A percentile compares a stretch with the other conserved stretches of the same genome.
Evolutionary conservation across 805 yeast species (phyloP).

Genomic region (Brettanomyces sp.): DNA sequence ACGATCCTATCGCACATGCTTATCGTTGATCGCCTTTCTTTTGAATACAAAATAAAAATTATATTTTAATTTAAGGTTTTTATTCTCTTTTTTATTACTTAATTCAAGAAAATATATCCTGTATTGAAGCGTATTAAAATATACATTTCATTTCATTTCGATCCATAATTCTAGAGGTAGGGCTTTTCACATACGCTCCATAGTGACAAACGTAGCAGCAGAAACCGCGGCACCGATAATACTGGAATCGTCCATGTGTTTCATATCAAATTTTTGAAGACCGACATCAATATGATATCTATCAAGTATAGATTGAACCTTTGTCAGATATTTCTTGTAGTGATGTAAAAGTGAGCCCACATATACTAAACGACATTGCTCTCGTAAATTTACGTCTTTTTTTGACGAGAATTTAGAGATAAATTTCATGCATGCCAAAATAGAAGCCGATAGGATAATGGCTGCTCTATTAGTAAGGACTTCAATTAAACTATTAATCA

Average conservation of each 20-base stretch:
- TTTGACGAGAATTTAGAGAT: conserved; percentile 1
- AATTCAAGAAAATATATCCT: background rate
- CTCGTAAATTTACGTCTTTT: background rate
- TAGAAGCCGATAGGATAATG: conserved; percentile 30
- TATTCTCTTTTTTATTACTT: no score
- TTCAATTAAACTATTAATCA: conserved; percentile 20
- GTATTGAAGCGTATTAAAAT: no score
- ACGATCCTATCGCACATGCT: no score
- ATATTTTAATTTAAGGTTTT: no score
- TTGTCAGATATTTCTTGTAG: conserved; percentile 7
- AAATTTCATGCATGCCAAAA: conserved; percentile 29
- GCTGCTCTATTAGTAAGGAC: conserved; percentile 37
- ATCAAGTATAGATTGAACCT: conserved; percentile 2
- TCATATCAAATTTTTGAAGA: conserved; percentile 28
- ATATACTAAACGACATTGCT: conserved; percentile 2
- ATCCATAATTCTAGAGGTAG: no score
- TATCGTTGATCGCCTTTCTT: no score
- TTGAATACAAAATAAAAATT: no score
- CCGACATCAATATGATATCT: conserved; percentile 10
- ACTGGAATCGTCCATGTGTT: conserved; percentile 35
- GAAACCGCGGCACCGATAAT: conserved; percentile 48
- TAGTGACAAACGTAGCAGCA: conserved; percentile 20
- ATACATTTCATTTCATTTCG: no score
- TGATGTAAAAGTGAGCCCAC: conserved; percentile 10
- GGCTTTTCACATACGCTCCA: no score